Evolutionary conservation across 179 eudicot genomes (phyloP).

Genomic region (Silene vulgaris): DNA sequence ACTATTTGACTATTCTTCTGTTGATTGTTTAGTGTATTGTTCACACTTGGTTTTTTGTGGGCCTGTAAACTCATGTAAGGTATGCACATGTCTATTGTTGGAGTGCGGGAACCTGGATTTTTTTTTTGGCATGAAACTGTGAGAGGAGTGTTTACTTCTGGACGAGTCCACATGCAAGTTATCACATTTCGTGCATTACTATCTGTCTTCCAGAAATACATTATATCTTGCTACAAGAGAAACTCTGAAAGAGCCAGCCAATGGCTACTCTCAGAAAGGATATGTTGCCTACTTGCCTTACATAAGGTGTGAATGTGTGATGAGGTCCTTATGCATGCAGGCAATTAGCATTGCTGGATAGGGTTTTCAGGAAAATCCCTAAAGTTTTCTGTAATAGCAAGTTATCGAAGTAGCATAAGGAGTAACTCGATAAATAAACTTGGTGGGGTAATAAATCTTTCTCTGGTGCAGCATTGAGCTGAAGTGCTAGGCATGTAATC

Average conservation of each 20-base stretch:
- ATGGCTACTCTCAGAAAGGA: neutral
- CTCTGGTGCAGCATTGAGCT: neutral
- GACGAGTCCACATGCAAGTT: neutral
- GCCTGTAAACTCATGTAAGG: neutral
- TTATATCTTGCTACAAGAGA: neutral
- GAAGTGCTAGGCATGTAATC: neutral
- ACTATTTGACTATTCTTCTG: neutral
- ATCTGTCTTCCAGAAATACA: neutral
- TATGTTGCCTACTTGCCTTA: neutral
- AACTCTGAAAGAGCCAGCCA: neutral
- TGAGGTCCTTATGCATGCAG: neutral
- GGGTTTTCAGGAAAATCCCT: neutral
- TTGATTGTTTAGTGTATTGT: neutral
- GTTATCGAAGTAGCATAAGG: neutral
- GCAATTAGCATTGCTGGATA: neutral
- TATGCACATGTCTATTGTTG: neutral
- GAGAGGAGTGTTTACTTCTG: neutral
- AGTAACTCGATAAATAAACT: neutral
- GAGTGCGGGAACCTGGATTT: conserved; percentile 4
- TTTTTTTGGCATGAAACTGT: neutral
- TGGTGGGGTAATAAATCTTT: too few species aligned
- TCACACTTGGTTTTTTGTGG: neutral
- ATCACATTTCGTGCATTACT: neutral
- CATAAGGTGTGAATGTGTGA: neutral
- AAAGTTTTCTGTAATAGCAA: too few species aligned